Percentiles rank a stretch among this genome's conserved stretches.
Evolutionary conservation across 768 basidiomycete species (phyloP).

Genomic region (Boletus coccyginus): DNA sequence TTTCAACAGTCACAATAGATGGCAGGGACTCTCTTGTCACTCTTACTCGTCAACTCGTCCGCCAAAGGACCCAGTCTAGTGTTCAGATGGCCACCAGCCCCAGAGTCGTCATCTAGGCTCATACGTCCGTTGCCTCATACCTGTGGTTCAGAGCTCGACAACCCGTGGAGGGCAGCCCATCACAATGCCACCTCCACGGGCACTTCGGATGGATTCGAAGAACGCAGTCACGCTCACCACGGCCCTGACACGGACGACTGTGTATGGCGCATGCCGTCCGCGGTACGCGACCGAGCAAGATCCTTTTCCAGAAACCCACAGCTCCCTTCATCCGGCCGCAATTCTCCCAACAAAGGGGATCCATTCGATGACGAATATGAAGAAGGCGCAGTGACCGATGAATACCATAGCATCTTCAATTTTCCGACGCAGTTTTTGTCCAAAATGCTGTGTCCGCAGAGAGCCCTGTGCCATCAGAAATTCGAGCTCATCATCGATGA

Average conservation of each 20-base stretch:
- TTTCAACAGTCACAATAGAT: not conserved
- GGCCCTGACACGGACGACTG: constrained; percentile 44
- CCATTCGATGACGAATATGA: constrained; percentile 35
- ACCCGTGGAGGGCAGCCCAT: constrained; percentile 69
- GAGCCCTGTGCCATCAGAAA: constrained; percentile 85
- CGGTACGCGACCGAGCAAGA: constrained; percentile 46
- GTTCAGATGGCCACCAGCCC: constrained; percentile 82
- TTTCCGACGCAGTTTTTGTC: constrained; percentile 82
- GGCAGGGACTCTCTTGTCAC: constrained; percentile 73
- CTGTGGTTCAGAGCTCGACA: constrained; percentile 51
- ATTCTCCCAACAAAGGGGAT: constrained; percentile 48
- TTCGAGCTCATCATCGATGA: constrained; percentile 93
- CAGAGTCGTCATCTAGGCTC: constrained; percentile 61
- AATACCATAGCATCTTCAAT: constrained; percentile 72
- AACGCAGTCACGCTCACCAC: not conserved
- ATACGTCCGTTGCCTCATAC: constrained; percentile 64
- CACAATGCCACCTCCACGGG: constrained; percentile 37
- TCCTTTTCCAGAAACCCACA: constrained; percentile 48
- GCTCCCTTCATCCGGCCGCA: constrained; percentile 48
- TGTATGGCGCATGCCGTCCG: constrained; percentile 58
- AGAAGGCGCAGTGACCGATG: constrained; percentile 37
- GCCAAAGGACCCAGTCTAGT: constrained; percentile 77
- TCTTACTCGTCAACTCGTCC: constrained; percentile 82
- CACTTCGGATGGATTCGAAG: constrained; percentile 16
- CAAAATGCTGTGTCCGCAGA: constrained; percentile 72